Evolutionary conservation across 768 basidiomycete genomes (phyloP), one percentile per base, ranked within the genome.

Genomic region (Pleurotus tuber-regium): DNA sequence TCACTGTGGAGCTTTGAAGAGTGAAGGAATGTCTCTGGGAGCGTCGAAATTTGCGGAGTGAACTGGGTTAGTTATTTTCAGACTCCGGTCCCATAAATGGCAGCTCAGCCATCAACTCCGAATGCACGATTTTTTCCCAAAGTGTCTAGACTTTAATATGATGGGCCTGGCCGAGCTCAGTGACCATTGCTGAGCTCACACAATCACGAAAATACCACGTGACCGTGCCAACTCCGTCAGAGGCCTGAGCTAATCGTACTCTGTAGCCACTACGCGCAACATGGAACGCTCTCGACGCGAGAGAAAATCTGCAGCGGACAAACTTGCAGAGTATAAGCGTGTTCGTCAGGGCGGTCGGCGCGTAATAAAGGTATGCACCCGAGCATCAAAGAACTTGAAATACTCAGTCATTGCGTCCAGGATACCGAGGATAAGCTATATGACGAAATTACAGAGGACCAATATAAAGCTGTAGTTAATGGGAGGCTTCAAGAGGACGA

Each of bases 371-470:
- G 86, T 82, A 57, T 50, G 71, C 42, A 14, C 12, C 55, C 6
- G 52, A 53, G 44, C 61, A 52, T 50, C 41, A 29, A 54, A 36
- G 30, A 38, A 33, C 54, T 21, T 43, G 29, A 30, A 18, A n/a
- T 30, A 26, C 33, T 43, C 36, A 30, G 51, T 50, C 52, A 47
- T 26, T 30, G 25, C 53, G 18, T 16, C 7, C 41, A 58, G 59
- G 50, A 79, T 70, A 74, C 77, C 51, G 73, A 87, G 28, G 88
- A 92, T 31, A 76, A 77, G 12, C 71, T 98, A 10, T 98, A 95
- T 62, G 93, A 97, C 59, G 88, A 91, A 60, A 89, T 98, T 12
- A 80, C 86, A 0, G 95, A 97, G 50, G 90, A 90, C 8, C 86
- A 93, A 59, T 99, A 98, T 67, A 82, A 79, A 58, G 74, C 77